A percentile compares a stretch with the other conserved stretches of the same genome.
phyloP scores from a whole-genome alignment of 306 rosid genomes.

The Hippophae rhamnoides region DNA sequence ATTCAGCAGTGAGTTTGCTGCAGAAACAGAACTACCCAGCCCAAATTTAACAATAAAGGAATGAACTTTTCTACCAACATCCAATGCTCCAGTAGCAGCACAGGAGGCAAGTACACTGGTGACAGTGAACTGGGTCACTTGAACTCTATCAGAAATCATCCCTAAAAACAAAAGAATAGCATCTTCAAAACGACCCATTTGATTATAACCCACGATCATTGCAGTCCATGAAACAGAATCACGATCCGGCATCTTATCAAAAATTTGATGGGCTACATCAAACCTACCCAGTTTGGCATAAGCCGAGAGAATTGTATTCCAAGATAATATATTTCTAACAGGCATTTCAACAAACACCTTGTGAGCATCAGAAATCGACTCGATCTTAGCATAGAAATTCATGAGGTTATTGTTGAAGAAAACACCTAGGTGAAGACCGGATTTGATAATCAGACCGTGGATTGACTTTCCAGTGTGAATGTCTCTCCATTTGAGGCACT shows the following conservation, averaged over 20 bases:
- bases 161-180: slow-evolving; percentile 42
- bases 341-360: slow-evolving; percentile 67
- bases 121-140: slow-evolving; percentile 50
- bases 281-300: slow-evolving; percentile 57
- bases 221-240: slow-evolving; percentile 88
- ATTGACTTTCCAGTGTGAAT: slow-evolving; percentile 38
- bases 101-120: slow-evolving; percentile 69
- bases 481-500: slow-evolving; percentile 43
- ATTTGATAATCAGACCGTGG: slow-evolving; percentile 59
- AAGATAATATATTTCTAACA: slow-evolving; percentile 34
- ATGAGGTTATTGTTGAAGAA: slow-evolving; percentile 63
- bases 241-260: slow-evolving; percentile 56
- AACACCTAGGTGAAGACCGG: slow-evolving; percentile 48
- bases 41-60: slow-evolving; percentile 59
- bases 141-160: slow-evolving; percentile 44
- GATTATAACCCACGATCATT: slow-evolving; percentile 64
- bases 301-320: slow-evolving; percentile 72
- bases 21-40: slow-evolving; percentile 39
- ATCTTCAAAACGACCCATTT: slow-evolving; percentile 35
- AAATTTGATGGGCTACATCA: slow-evolving; percentile 34
- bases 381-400: slow-evolving; percentile 44
- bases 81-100: slow-evolving; percentile 43
- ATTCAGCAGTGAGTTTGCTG: slow-evolving; percentile 65
- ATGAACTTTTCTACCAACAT: slow-evolving; percentile 60
- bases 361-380: slow-evolving; percentile 39